Evolutionary conservation across 2,329 filamentous ascomycete genomes (phyloP), one percentile per base, ranked within the genome.

Genomic region (Pleomassaria siparia): DNA sequence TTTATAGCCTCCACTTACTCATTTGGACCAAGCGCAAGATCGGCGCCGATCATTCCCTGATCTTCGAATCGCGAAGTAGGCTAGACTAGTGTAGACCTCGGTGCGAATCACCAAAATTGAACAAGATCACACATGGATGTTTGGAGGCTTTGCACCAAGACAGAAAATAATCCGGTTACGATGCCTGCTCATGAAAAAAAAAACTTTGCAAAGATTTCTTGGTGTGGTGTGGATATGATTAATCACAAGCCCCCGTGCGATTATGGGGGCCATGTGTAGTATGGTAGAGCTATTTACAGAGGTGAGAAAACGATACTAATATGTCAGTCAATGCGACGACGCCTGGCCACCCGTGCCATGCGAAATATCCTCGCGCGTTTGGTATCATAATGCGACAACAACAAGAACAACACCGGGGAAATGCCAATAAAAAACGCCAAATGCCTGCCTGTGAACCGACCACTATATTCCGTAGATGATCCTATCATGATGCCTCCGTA

Each of bases 351-450:
- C n/a, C n/a, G n/a, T n/a, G n/a, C n/a, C n/a, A n/a, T n/a, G n/a
- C n/a, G n/a, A n/a, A n/a, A n/a, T n/a, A 35, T 40, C 13, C 8
- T 40, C 37, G 18, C 28, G 37, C 37, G 37, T 40, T 16, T 40
- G 46, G 46, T 49, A 49, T 49, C 46, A 49, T 49, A 49, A 49
- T 41, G 36, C 35, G 24, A 44, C 28, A 49, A 44, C 46, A 40
- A 41, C 46, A 18, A 7, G 24, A 18, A 44, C 28, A 49, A 44
- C 46, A 40, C 46, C 46, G 24, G 10, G 24, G 18, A 44, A 49
- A 49, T 49, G 46, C 46, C 36, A 16, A 33, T 25, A 11, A 36
- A 37, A 49, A 44, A 45, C 41, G 46, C 46, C 46, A 35, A 24
- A 41, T 32, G 22, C 15, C 42, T 41, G 13, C 43, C 44, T 35